phyloP scores from a whole-genome alignment of 2,329 filamentous ascomycete genomes.

The Apiospora marii region DNA sequence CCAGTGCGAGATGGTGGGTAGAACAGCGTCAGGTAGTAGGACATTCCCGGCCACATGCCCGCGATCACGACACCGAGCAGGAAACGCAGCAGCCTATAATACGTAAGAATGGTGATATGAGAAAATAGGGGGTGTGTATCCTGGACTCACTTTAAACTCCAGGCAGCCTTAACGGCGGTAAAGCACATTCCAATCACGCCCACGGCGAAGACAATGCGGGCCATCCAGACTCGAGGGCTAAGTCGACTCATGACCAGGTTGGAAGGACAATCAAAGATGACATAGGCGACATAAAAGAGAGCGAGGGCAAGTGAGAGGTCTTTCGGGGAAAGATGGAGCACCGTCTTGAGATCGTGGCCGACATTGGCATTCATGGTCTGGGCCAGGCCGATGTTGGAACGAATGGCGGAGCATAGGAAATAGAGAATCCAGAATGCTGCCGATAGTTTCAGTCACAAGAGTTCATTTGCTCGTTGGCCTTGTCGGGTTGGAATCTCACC shows the following conservation, averaged over 20 bases:
- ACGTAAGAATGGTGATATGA: constrained; percentile 26
- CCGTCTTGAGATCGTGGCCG: constrained; percentile 77
- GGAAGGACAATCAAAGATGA: constrained; percentile 87
- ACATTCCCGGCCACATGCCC: constrained; percentile 96
- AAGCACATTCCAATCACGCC: constrained; percentile 86
- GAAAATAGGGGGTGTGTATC: not conserved
- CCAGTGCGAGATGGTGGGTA: constrained; percentile 87
- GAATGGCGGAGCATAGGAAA: constrained; percentile 90
- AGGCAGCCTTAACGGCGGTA: constrained; percentile 80
- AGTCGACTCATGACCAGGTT: constrained; percentile 89
- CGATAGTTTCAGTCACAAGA: not conserved
- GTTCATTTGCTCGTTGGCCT: not conserved
- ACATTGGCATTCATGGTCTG: constrained; percentile 85
- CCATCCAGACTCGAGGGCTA: constrained; percentile 90
- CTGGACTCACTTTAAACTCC: constrained; percentile 76
- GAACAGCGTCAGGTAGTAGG: constrained; percentile 90
- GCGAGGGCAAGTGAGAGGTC: constrained; percentile 86
- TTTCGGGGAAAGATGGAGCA: constrained; percentile 73
- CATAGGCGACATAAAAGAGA: constrained; percentile 92
- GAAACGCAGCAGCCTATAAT: constrained; percentile 73
- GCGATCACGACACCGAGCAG: constrained; percentile 87
- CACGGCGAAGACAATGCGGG: constrained; percentile 86
- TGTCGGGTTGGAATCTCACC: constrained; percentile 45
- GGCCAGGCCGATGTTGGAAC: constrained; percentile 91
- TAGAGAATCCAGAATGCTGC: constrained; percentile 87